Evolutionary conservation across 768 basidiomycete genomes (phyloP), one percentile per base, ranked within the genome.

Genomic region (Boletus pseudo-olivaceus): DNA sequence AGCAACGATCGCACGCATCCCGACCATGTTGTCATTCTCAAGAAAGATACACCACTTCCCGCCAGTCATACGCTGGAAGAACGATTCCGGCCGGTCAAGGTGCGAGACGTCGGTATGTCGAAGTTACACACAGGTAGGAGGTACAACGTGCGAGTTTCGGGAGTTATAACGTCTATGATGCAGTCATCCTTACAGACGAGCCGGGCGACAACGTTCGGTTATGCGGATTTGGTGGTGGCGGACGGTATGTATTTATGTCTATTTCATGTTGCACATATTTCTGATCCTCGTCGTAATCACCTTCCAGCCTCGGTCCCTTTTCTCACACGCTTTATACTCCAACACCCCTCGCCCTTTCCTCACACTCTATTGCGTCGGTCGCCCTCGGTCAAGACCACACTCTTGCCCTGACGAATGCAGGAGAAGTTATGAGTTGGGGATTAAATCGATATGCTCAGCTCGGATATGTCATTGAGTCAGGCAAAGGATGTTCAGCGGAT

Each of bases 301-400:
- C 23, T 51, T 49, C 38, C 51, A 90, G 90, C 17, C 78, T 94
- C 15, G 94, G 92, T 3, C 79, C 80, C 3, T 79, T 78, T 3
- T 80, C 88, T 38, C 88, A 93, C 62, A 93, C 88, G 14, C 91
- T 94, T 67, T 88, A 88, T 57, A 76, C 77, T 12, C 78, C 93
- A 30, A 79, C 79, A 39, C 82, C 85, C 1, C 68, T 90, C 15
- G 65, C 79, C 1, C 80, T 83, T 30, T 75, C 88, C 41, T 72
- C 80, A 1, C 75, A 83, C 37, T 73, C 74, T 0, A 79, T 94
- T 30, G 72, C 77, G 7, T 75, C 83, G 14, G 80, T 98, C 26
- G 92, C 93, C 0, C 76, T 94, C 7, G 95, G 92, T 11, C 96
- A 96, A 68, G 97, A 99, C 63, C 97, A 98, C 66, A 95, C 95